Evolutionary conservation across 768 basidiomycete species (phyloP).

Genomic region (Lactarius sanguifluus): DNA sequence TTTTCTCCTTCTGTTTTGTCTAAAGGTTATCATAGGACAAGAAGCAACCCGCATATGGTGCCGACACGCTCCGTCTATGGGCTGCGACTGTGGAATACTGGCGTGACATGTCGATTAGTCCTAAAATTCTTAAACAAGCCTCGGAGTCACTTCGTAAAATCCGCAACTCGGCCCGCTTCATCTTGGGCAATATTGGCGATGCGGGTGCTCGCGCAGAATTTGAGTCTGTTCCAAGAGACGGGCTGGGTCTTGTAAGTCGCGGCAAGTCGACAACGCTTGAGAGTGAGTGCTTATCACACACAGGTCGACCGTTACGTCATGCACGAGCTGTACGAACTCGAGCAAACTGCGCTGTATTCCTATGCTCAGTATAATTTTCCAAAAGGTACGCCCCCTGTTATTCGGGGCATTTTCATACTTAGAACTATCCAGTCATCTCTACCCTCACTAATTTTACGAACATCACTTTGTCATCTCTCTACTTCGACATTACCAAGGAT

Average conservation of each 20-base stretch:
- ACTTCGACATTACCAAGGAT: conserved; percentile 93
- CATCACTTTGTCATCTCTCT: conserved; percentile 82
- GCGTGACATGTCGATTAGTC: conserved; percentile 84
- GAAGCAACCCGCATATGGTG: conserved; percentile 77
- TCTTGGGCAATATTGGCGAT: conserved; percentile 74
- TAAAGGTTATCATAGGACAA: conserved; percentile 47
- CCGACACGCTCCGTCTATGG: conserved; percentile 89
- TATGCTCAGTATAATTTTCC: conserved; percentile 81
- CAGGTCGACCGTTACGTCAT: conserved; percentile 87
- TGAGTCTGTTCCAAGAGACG: conserved; percentile 43
- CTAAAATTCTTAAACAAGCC: conserved; percentile 70
- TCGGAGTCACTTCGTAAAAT: conserved; percentile 79
- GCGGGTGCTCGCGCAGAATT: conserved; percentile 30
- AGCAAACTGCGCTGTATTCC: conserved; percentile 61
- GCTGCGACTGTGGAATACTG: conserved; percentile 88
- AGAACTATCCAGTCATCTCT: conserved; percentile 56
- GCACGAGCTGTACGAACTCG: conserved; percentile 76
- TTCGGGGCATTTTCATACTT: conserved; percentile 7
- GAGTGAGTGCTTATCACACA: conserved; percentile 16
- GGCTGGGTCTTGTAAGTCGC: conserved; percentile 63
- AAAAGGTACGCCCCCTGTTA: conserved; percentile 52
- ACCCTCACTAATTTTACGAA: conserved; percentile 77
- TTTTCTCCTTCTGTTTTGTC: neutral
- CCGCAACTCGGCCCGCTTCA: conserved; percentile 82
- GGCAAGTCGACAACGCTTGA: neutral